Evolutionary conservation across 345 rosid genomes (phyloP).

Genomic region (Limnanthes douglasii): DNA sequence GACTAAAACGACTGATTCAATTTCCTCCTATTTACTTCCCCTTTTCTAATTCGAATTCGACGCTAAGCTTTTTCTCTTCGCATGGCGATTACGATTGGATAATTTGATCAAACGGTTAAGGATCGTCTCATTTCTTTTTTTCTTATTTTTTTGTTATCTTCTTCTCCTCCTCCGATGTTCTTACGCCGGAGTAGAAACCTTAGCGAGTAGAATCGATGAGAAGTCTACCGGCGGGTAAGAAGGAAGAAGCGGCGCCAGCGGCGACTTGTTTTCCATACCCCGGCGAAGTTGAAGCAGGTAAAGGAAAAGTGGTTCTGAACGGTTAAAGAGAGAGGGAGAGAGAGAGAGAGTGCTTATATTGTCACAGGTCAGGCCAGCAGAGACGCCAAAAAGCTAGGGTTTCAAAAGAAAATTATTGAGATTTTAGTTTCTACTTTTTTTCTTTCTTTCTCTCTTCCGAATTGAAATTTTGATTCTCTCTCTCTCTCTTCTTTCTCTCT

Average conservation of each 20-base stretch:
- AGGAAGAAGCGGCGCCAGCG: constrained; percentile 5
- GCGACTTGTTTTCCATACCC: constrained; percentile 15
- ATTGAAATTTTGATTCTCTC: not conserved
- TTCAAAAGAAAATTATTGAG: constrained; percentile 3
- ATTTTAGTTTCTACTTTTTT: not conserved
- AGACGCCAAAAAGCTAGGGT: constrained; percentile 14
- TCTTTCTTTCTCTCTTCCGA: not conserved
- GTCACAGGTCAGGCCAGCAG: not conserved
- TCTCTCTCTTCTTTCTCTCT: not conserved
- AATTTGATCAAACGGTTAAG: not conserved
- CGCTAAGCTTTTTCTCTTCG: not conserved
- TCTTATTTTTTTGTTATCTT: not conserved
- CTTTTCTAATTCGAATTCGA: not conserved
- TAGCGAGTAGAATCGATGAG: constrained; percentile 11
- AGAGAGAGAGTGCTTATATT: no score
- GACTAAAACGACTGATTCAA: not conserved
- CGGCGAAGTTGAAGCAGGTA: constrained; percentile 4
- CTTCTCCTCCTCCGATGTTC: not conserved
- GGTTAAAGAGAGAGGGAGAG: no score
- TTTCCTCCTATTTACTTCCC: not conserved
- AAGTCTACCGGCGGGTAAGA: constrained; percentile 11
- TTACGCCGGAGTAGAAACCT: constrained; percentile 20
- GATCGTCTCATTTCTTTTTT: no score
- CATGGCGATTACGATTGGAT: not conserved
- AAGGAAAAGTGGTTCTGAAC: not conserved